Evolutionary conservation across 352 stramenopile genomes (phyloP).

Genomic region (Phytopythium oedochilum): DNA sequence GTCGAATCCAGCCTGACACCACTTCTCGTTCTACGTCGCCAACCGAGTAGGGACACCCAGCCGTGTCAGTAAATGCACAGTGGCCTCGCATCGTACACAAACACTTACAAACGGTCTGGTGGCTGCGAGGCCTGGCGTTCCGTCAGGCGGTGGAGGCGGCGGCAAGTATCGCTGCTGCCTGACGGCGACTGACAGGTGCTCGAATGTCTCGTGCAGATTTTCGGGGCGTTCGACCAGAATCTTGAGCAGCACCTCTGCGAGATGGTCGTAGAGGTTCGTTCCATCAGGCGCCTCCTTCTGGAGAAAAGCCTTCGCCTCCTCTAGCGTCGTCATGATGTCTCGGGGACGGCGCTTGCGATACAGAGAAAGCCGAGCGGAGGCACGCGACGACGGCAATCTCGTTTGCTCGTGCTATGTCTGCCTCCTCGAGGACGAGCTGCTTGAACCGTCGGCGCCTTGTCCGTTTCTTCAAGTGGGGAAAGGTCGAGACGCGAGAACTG

Average conservation of each 20-base stretch:
- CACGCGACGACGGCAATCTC: not conserved
- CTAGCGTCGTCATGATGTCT: slow-evolving; percentile 58
- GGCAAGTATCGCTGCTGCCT: slow-evolving; percentile 73
- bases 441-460: slow-evolving; percentile 4
- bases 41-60: not conserved
- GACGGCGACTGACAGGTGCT: slow-evolving; percentile 81
- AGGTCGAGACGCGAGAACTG: not conserved
- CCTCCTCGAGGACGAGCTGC: not conserved
- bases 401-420: not conserved
- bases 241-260: slow-evolving; percentile 84
- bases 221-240: slow-evolving; percentile 82
- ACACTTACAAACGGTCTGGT: slow-evolving; percentile 53
- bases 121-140: slow-evolving; percentile 19
- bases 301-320: slow-evolving; percentile 87
- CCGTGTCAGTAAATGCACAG: not conserved
- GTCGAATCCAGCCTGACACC: slow-evolving; percentile 55
- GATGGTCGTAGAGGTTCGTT: slow-evolving; percentile 83
- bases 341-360: not conserved
- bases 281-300: slow-evolving; percentile 72
- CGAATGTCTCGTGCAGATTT: slow-evolving; percentile 83
- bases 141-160: slow-evolving; percentile 19
- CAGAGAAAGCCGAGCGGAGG: not conserved
- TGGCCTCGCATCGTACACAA: not conserved
- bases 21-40: slow-evolving; percentile 42
- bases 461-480: not conserved